A percentile compares a stretch with the other conserved stretches of the same genome.
Conservation (phyloP, 305 asterid species). For the Solanum hybrid region DNA sequence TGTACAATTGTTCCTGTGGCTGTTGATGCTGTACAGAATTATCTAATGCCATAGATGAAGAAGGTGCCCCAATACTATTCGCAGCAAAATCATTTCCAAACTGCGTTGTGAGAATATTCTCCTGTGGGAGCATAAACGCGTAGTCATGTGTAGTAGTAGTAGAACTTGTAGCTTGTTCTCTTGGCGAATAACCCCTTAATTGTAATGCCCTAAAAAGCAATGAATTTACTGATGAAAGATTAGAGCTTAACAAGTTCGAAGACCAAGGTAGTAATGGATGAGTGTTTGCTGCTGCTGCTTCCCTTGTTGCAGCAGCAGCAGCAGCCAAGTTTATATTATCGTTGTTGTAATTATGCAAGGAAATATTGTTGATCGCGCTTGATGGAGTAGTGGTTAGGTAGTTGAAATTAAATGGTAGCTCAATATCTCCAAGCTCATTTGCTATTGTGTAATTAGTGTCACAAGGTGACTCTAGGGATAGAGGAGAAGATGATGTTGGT, state of each 20-base stretch:
- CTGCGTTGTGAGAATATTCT: conserved; percentile 3
- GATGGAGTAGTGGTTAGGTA: not conserved
- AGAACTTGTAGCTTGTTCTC: not conserved
- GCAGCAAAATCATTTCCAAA: conserved; percentile 23
- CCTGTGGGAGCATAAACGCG: conserved; percentile 27
- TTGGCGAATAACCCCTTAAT: conserved; percentile 30
- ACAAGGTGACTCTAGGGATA: conserved; percentile 58
- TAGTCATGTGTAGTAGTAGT: conserved; percentile 4
- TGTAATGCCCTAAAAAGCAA: conserved; percentile 69
- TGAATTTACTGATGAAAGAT: conserved; percentile 45
- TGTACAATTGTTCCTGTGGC: conserved; percentile 37
- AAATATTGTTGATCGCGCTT: conserved; percentile 1
- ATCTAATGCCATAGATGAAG: conserved; percentile 43
- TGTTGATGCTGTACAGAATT: conserved; percentile 21
- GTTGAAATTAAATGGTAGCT: conserved; percentile 31
- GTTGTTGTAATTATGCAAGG: conserved; percentile 22
- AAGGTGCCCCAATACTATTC: conserved; percentile 7
- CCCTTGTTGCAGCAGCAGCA: not conserved
- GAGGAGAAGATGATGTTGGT: conserved; percentile 44
- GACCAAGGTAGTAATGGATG: conserved; percentile 37
- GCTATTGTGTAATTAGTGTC: conserved; percentile 30
- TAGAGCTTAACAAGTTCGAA: conserved; percentile 23
- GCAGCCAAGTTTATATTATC: not conserved
- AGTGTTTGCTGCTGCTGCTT: conserved; percentile 17
- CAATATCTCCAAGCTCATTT: conserved; percentile 47